Evolutionary conservation across 2,329 filamentous ascomycete genomes (phyloP), one percentile per base, ranked within the genome.

Genomic region (Daldinia eschscholtzii): DNA sequence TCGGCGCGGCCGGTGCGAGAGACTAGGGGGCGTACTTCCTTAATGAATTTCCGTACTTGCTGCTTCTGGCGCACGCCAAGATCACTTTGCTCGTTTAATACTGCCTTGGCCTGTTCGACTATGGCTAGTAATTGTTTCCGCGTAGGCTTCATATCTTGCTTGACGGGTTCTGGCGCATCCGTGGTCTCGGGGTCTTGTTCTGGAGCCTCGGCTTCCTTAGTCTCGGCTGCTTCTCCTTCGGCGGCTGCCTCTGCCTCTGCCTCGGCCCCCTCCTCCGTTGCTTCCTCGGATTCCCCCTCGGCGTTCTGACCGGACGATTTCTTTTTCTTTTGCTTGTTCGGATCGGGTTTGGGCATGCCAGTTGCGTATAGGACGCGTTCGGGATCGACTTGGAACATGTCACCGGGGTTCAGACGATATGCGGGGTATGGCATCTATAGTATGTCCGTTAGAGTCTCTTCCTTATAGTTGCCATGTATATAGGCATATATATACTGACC

Each of bases 361-460:
- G 94, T 97, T 37, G 93, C 95, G 76, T 88, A 94, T 81, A 99
- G 86, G 64, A 99, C 96, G 74, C 91, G 89, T 42, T 97, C 93
- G 39, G 92, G 87, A 20, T 98, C 92, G 75, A 99, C 95, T 79
- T 97, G 93, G 86, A 99, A 99, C 89, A 99, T 93, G 80, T 99
- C 96, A 74, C 96, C 96, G 2, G 96, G 97, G 80, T 99, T 99
- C 42, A 99, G 88, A 72, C 94, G 90, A 80, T 99, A 99, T 62
- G 93, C 92, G 7, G 96, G 94, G 78, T 96, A 93, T 71, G 88
- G 86, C 92, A 98, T 97, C 95, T 97, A 62, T 48, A 48, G 28
- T 18, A 6, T 13, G 9, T 53, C 7, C 56, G 62, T 68, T 57
- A 68, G 63, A 3, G 5, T 42, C n/a, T 20, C 20, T 57, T 4